Percentiles rank a stretch among this genome's conserved stretches.
phyloP scores from a whole-genome alignment of 768 basidiomycete species.

The Postia placenta region DNA sequence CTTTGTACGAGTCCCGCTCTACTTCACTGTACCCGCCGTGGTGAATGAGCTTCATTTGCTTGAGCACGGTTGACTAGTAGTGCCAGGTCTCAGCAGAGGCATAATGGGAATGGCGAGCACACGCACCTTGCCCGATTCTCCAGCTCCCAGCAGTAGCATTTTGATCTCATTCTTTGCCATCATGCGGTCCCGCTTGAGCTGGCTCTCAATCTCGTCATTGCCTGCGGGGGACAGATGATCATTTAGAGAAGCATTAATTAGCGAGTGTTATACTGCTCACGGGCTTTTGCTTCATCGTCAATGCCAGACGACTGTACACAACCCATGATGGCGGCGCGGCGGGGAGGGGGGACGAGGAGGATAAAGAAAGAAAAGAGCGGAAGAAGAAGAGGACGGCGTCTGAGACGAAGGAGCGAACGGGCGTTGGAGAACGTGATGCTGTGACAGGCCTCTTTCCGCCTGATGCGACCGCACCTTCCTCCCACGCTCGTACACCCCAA shows the following conservation, averaged over 20 bases:
- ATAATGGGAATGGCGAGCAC: not conserved
- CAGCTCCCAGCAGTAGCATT: slow-evolving; percentile 92
- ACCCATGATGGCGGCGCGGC: slow-evolving; percentile 44
- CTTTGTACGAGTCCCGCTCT: slow-evolving; percentile 90
- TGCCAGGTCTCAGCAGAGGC: too few species aligned
- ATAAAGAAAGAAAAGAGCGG: slow-evolving; percentile 1
- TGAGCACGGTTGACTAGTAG: slow-evolving; percentile 89
- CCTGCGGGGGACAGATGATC: slow-evolving; percentile 28
- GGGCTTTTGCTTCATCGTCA: slow-evolving; percentile 79
- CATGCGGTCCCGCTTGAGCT: slow-evolving; percentile 83
- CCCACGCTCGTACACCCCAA: not conserved
- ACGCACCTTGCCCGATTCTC: slow-evolving; percentile 90
- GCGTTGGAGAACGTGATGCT: not conserved
- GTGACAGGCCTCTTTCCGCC: slow-evolving; percentile 2
- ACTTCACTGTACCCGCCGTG: slow-evolving; percentile 84
- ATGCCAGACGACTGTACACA: slow-evolving; percentile 65
- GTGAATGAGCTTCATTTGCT: slow-evolving; percentile 97
- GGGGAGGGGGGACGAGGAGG: slow-evolving; percentile 4
- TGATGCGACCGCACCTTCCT: slow-evolving; percentile 3
- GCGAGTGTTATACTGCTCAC: slow-evolving; percentile 39
- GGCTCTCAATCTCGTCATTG: slow-evolving; percentile 91
- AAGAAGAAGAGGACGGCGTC: not conserved
- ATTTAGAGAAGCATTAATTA: not conserved
- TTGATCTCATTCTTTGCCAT: slow-evolving; percentile 94
- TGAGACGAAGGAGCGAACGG: not conserved